Conservation (phyloP, 1,284 basidiomycete genomes). For the Ceratobasidium sp. region DNA sequence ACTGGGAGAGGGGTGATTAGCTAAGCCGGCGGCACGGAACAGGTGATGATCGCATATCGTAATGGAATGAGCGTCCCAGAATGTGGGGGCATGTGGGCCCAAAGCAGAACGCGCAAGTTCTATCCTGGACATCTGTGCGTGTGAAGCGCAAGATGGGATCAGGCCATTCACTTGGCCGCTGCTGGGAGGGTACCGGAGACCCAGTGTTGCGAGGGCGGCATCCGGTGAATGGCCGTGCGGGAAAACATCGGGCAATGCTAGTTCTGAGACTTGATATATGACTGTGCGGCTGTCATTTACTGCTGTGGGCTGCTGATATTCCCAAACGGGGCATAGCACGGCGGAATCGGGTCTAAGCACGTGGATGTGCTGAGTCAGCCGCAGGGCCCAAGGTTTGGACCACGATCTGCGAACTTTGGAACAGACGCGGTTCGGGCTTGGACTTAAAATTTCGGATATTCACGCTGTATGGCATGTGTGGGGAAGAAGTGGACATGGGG, state of each 20-base stretch:
- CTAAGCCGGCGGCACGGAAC: neutral
- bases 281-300: neutral
- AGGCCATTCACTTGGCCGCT: neutral
- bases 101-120: neutral
- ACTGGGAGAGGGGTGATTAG: neutral
- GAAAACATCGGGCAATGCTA: conserved; percentile 5
- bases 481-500: conserved; percentile 12
- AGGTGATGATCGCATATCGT: neutral
- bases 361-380: conserved; percentile 7
- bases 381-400: neutral
- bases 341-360: neutral
- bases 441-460: conserved; percentile 30
- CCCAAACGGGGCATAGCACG: conserved; percentile 17
- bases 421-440: neutral
- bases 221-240: conserved; percentile 1
- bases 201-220: neutral
- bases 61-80: neutral
- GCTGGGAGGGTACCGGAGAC: neutral
- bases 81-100: neutral
- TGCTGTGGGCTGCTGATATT: conserved; percentile 1
- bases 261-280: neutral
- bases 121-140: conserved; percentile 16
- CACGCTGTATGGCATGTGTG: neutral
- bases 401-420: neutral
- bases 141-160: conserved; percentile 20